Base-by-base conservation (phyloP, 345 rosid species). In the Clarkia xantiana region DNA sequence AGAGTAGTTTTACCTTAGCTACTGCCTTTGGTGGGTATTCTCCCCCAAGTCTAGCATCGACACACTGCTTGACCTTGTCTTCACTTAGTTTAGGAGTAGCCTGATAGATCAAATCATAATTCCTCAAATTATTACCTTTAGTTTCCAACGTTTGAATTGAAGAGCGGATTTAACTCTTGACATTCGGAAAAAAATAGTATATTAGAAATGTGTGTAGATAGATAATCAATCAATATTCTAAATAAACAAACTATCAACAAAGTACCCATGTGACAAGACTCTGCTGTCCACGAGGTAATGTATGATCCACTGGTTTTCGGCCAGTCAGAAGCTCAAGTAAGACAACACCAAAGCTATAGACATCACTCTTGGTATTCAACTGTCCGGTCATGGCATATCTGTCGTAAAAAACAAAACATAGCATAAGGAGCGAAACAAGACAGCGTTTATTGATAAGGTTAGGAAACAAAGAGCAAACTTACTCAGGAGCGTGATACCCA, bases 311-410 rank as follows among this genome's bases (percentile, higher is more conserved):
- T 34, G 97, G 97, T 59, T 89, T 89, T 56, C 94, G 71, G 36
- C 95, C 97, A 11, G 95, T 89, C 18, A 89, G 73, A 65, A 89
- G 97, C 65, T 89, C 95, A 49, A 86, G 86, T 52, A 89, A 69
- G 54, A 80, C 94, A 64, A 89, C 97, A 67, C 48, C 71, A 52
- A 59, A 59, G 50, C 63, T 59, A 49, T 59, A 59, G 11, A 63
- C 54, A 18, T 89, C 95, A 67, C 95, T 82, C 73, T 85, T 89
- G 44, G 84, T 87, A 56, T 82, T 89, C 61, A 85, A 52, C 54
- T 85, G 97, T 14, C 95, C 95, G 8, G 97, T 85, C 97, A 89
- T 89, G 9, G 97, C 95, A 71, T 85, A 89, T 63, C 95, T 89
- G 75, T 43, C 42, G 16, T 49, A 42, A 2, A 46, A 39, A 20